Conservation (phyloP, 148 eudicot genomes). For the Mesembryanthemum crystallinum region DNA sequence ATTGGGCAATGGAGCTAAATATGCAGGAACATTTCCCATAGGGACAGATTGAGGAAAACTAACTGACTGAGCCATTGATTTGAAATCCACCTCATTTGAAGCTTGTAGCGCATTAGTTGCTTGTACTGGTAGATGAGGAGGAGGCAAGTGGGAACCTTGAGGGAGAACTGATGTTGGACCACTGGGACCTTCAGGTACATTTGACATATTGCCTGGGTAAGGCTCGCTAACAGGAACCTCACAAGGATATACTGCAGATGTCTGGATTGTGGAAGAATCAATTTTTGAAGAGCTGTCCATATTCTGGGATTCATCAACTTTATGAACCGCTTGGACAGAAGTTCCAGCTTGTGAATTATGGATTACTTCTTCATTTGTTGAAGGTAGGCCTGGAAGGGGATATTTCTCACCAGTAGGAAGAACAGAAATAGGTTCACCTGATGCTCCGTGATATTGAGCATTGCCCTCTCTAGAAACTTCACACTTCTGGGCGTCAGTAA, state of each 20-base stretch:
- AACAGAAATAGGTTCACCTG: constrained; percentile 28
- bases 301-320: constrained; percentile 26
- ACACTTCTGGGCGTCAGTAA: constrained; percentile 24
- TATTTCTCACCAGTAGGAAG: constrained; percentile 30
- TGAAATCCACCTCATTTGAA: constrained; percentile 29
- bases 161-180: constrained; percentile 32
- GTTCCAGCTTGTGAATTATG: constrained; percentile 33
- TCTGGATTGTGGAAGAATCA: constrained; percentile 27
- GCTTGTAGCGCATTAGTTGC: constrained; percentile 30
- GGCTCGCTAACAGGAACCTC: constrained; percentile 24
- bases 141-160: constrained; percentile 31
- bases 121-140: constrained; percentile 31
- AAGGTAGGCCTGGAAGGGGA: constrained; percentile 24
- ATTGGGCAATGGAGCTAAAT: constrained; percentile 40
- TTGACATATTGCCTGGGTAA: constrained; percentile 16
- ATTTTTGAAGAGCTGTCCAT: constrained; percentile 22
- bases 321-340: constrained; percentile 28
- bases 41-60: constrained; percentile 29
- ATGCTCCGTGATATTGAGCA: constrained; percentile 26
- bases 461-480: constrained; percentile 26
- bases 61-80: constrained; percentile 27
- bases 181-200: constrained; percentile 21
- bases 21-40: constrained; percentile 30
- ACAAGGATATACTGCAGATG: constrained; percentile 23
- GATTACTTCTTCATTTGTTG: constrained; percentile 23